These are phyloP conservation scores for Blastobotrys americana DNA, from an alignment of 805 yeast genomes.

Conservation along the genomic window DNA sequence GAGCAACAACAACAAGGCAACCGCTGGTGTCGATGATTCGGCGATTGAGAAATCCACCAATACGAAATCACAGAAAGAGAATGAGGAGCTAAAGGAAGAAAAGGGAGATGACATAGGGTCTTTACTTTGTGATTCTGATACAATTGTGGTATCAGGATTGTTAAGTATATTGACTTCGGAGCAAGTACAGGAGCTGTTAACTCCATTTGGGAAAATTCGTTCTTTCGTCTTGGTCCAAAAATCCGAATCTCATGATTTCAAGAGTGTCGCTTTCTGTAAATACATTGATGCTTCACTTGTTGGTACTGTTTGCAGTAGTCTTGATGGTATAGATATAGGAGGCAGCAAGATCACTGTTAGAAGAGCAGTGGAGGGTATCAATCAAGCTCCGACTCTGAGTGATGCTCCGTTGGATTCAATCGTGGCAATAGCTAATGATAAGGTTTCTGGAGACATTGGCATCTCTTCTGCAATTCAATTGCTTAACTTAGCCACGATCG, in stretches of 20 bases:
- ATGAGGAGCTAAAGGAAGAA: conserved; percentile 33
- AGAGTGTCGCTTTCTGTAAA: conserved; percentile 55
- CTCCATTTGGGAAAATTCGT: conserved; percentile 35
- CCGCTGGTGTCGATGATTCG: background rate
- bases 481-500: conserved; percentile 56
- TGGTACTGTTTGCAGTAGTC: conserved; percentile 28
- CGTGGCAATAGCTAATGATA: conserved; percentile 22
- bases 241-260: conserved; percentile 41
- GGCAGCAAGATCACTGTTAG: conserved; percentile 33
- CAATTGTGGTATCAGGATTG: conserved; percentile 41
- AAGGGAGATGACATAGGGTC: background rate
- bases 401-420: conserved; percentile 28
- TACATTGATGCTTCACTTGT: conserved; percentile 25
- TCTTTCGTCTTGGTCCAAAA: conserved; percentile 38
- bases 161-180: conserved; percentile 39
- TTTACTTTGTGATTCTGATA: conserved; percentile 29
- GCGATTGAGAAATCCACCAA: conserved; percentile 25
- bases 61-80: conserved; percentile 38
- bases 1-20: too few species aligned
- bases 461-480: conserved; percentile 46
- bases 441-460: conserved; percentile 17
- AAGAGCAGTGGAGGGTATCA: conserved; percentile 31
- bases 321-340: conserved; percentile 34
- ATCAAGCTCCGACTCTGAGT: conserved; percentile 19
- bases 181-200: conserved; percentile 37